These are phyloP conservation scores for Exobasidium rhododendri DNA, from an alignment of 1,284 basidiomycete genomes.

Conservation along the genomic window DNA sequence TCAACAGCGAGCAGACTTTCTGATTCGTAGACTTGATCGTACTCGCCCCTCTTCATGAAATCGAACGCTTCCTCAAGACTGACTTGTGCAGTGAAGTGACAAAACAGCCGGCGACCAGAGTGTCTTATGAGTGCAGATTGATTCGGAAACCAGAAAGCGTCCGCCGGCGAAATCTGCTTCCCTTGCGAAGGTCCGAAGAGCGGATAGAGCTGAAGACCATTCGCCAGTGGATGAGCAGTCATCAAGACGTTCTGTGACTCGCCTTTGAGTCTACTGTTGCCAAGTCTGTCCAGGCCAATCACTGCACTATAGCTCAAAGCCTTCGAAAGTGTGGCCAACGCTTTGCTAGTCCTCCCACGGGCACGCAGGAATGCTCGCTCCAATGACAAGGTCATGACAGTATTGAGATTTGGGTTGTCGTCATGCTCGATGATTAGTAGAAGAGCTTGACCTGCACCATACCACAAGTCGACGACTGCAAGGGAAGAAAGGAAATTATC, in stretches of 20 bases:
- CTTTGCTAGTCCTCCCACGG: neutral
- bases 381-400: neutral
- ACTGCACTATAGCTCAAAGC: neutral
- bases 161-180: neutral
- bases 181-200: no score
- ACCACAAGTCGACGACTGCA: neutral
- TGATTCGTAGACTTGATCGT: no score
- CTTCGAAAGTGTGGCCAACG: neutral
- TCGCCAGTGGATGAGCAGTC: neutral
- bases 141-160: neutral
- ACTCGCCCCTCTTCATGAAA: no score
- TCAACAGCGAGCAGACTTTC: no score
- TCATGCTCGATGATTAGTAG: neutral
- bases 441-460: neutral
- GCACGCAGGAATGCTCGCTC: neutral
- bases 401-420: conserved; percentile 12
- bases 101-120: neutral
- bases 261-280: neutral
- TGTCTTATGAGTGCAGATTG: neutral
- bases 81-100: neutral
- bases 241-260: neutral
- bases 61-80: neutral
- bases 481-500: no score
- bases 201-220: neutral
- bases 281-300: neutral